phyloP scores from a whole-genome alignment of 2,329 filamentous ascomycete species.

The Eurotiales sp. region DNA sequence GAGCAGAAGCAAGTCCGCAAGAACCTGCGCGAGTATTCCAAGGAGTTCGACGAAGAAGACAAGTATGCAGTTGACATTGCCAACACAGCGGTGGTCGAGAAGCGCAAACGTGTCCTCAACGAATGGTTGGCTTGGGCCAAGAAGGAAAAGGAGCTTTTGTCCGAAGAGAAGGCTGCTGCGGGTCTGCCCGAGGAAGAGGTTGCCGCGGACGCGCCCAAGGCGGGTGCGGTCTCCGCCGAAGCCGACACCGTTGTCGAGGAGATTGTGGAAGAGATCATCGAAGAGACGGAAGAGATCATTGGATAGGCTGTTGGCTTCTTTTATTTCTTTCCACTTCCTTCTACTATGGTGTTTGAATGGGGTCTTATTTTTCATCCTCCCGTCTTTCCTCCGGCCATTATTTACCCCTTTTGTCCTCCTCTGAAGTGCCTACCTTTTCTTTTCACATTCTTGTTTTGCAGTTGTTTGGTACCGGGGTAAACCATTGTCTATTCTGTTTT shows the following conservation, averaged over 20 bases:
- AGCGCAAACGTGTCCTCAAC: conserved; percentile 72
- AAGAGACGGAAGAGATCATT: conserved; percentile 76
- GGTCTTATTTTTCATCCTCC: background rate
- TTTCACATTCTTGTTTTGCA: conserved; percentile 8
- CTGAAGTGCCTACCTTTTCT: conserved; percentile 10
- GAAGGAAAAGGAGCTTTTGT: conserved; percentile 65
- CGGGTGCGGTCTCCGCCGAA: conserved; percentile 56
- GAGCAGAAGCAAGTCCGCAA: conserved; percentile 98
- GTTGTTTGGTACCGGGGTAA: conserved; percentile 12
- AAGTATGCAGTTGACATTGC: conserved; percentile 88
- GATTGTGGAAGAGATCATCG: conserved; percentile 78
- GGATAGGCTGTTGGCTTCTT: conserved; percentile 30
- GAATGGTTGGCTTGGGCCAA: conserved; percentile 88
- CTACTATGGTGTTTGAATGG: background rate
- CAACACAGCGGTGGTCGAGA: conserved; percentile 89
- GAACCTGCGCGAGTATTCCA: conserved; percentile 95
- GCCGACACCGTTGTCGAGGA: conserved; percentile 80
- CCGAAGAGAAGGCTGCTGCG: conserved; percentile 65
- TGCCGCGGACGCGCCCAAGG: conserved; percentile 51
- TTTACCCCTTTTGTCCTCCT: background rate
- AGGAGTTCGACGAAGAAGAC: conserved; percentile 92
- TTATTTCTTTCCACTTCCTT: conserved; percentile 13
- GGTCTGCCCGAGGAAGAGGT: conserved; percentile 65
- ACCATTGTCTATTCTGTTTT: conserved; percentile 5
- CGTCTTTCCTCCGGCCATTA: background rate